Base-by-base conservation (phyloP, 768 basidiomycete species). In the Rhodotorula sphaerocarpa region DNA sequence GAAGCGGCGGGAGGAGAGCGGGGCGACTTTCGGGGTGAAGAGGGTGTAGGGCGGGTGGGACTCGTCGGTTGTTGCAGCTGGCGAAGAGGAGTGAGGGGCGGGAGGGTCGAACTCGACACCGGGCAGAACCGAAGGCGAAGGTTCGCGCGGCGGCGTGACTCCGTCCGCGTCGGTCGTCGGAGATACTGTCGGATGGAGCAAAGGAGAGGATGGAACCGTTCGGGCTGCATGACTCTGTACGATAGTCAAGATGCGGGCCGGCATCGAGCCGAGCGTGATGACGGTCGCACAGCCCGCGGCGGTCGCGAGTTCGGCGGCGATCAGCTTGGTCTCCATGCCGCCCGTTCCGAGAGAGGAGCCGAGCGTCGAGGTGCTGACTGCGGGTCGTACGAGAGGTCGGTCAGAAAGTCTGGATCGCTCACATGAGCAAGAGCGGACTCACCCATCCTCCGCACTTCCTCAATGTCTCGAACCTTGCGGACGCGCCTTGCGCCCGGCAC, bases 271-370 rank as follows among this genome's bases (percentile, higher is more conserved):
- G 27, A 88, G 86, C 50, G 86, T 84, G 71, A 99, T 88, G 47
- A 96, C 80, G 0, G 93, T 95, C 7, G 88, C 84, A 36, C 93
- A 90, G 11, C 95, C 95, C 1, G 92, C 93, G 0, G 85, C 91
- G 0, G 88, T 93, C 7, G 93, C 91, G 34, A 99, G 90, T 72
- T 99, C 95, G 0, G 95, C 93, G 1, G 95, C 95, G 67, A 97
- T 95, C 70, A 97, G 82, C 73, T 97, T 99, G 5, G 95, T 99
- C 76, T 95, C 91, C 95, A 97, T 97, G 6, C 95, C 95, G 0
- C 95, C 95, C 2, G 95, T 97, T 0, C 95, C 95, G 16, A 99
- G 81, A 68, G 82, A 88, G 2, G 90, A 92, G 0, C 95, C 95
- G 1, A 93, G 80, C 0, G 95, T 95, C 4, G 83, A 83, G 1